These are phyloP conservation scores for Plantago elongata DNA, from an alignment of 257 asterid species.

Conservation along the genomic window DNA sequence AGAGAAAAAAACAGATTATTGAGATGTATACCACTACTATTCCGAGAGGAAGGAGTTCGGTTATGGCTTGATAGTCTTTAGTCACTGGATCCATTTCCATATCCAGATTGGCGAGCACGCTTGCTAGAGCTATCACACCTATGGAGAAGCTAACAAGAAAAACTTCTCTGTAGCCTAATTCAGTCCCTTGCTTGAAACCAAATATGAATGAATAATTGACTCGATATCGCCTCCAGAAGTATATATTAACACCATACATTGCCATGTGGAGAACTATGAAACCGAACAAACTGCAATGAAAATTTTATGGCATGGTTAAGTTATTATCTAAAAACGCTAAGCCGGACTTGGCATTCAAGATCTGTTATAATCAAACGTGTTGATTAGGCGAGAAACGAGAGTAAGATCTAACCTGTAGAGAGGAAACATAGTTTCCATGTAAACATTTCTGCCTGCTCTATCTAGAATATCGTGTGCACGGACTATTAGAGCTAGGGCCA, in stretches of 20 bases:
- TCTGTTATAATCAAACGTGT: constrained; percentile 1
- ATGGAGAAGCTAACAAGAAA: constrained; percentile 33
- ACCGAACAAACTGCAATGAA: constrained; percentile 45
- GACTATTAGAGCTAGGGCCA: constrained; percentile 36
- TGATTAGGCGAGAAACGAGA: background rate
- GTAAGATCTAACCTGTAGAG: constrained; percentile 41
- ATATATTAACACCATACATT: constrained; percentile 42
- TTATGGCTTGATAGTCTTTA: constrained; percentile 32
- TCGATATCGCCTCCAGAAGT: constrained; percentile 45
- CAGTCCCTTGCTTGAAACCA: constrained; percentile 53
- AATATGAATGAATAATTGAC: constrained; percentile 48
- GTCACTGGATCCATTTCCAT: constrained; percentile 58
- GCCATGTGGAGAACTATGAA: constrained; percentile 49
- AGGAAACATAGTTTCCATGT: constrained; percentile 61
- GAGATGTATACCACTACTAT: constrained; percentile 31
- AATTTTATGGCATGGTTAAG: background rate
- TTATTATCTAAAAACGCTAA: background rate
- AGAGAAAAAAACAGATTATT: background rate
- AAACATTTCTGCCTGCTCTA: constrained; percentile 30
- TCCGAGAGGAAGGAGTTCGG: constrained; percentile 54
- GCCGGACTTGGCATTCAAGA: background rate
- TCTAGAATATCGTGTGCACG: constrained; percentile 37
- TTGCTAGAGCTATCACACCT: constrained; percentile 37
- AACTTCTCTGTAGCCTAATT: constrained; percentile 43
- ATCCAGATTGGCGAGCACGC: constrained; percentile 48